These are phyloP conservation scores for Neopestalotiopsis sp. DNA, from an alignment of 2,329 filamentous ascomycete genomes.

Conservation along the genomic window DNA sequence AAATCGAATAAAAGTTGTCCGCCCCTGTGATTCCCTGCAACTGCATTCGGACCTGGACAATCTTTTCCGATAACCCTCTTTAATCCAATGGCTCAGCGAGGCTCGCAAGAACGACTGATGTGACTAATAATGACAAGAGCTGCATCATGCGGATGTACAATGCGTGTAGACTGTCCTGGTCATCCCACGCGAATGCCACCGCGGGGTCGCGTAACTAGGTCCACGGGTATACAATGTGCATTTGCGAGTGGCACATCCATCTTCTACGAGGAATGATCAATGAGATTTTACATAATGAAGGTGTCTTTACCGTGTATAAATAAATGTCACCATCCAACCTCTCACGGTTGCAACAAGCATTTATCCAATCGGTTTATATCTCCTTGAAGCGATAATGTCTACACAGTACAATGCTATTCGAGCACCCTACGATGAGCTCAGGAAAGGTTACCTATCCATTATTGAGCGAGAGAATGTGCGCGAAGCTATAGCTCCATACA, in stretches of 20 bases:
- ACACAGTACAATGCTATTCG: constrained; percentile 2
- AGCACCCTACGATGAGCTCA: constrained; percentile 8
- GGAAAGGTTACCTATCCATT: background rate
- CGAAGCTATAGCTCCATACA: background rate
- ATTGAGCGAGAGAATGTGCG: constrained; percentile 7
- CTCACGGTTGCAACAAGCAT: background rate
- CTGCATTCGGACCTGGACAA: background rate
- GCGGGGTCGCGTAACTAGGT: background rate
- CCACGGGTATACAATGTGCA: background rate
- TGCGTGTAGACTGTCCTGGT: background rate
- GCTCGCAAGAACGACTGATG: background rate
- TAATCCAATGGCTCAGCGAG: too few species aligned
- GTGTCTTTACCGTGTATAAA: background rate
- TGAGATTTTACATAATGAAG: background rate
- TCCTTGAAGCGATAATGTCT: background rate
- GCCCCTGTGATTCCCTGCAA: background rate
- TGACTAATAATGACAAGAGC: background rate
- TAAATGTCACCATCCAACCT: background rate
- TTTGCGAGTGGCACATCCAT: background rate
- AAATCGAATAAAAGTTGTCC: too few species aligned
- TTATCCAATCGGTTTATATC: background rate
- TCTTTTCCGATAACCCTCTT: background rate
- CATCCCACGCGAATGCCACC: background rate
- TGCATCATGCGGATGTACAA: background rate
- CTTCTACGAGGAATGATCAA: background rate